A percentile compares a stretch with the other conserved stretches of the same genome.
These are phyloP conservation scores for Chondrus crispus DNA, from an alignment of 23 red algal species.

Conservation along the genomic window DNA sequence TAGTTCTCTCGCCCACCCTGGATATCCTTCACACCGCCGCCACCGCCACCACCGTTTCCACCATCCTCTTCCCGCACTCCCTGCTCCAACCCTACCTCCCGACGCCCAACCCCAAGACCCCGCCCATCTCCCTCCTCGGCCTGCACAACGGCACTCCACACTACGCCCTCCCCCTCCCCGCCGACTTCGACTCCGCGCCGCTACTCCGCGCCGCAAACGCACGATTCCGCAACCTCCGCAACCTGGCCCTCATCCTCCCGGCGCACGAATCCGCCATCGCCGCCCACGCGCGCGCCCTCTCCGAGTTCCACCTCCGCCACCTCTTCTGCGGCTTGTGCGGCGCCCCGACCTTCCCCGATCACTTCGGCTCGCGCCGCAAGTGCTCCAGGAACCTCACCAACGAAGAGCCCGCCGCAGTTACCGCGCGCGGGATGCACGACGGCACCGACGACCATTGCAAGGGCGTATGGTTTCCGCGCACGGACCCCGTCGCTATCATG, in stretches of 20 bases:
- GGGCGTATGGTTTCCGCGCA: conserved; percentile 81
- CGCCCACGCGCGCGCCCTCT: conserved; percentile 77
- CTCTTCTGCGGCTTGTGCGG: conserved; percentile 79
- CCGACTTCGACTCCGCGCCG: not conserved
- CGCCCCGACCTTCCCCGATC: conserved; percentile 29
- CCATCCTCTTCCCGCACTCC: not conserved
- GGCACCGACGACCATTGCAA: conserved; percentile 7
- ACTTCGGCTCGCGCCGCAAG: conserved; percentile 25
- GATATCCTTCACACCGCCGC: not conserved
- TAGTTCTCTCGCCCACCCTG: not conserved
- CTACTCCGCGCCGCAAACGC: not conserved
- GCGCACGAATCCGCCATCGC: conserved; percentile 51
- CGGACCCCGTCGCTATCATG: conserved; percentile 82
- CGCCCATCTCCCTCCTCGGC: not conserved
- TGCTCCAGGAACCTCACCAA: conserved; percentile 25
- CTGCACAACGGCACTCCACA: not conserved
- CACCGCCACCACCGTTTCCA: not conserved
- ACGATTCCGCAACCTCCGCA: conserved; percentile 26
- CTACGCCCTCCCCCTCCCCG: not conserved
- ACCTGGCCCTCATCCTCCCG: not conserved
- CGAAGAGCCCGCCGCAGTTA: not conserved
- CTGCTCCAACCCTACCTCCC: not conserved
- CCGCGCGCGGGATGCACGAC: not conserved
- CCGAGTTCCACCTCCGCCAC: conserved; percentile 71
- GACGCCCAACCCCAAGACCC: not conserved